These are phyloP conservation scores for Ophiostoma montium DNA, from an alignment of 2,329 filamentous ascomycete genomes.

Conservation along the genomic window DNA sequence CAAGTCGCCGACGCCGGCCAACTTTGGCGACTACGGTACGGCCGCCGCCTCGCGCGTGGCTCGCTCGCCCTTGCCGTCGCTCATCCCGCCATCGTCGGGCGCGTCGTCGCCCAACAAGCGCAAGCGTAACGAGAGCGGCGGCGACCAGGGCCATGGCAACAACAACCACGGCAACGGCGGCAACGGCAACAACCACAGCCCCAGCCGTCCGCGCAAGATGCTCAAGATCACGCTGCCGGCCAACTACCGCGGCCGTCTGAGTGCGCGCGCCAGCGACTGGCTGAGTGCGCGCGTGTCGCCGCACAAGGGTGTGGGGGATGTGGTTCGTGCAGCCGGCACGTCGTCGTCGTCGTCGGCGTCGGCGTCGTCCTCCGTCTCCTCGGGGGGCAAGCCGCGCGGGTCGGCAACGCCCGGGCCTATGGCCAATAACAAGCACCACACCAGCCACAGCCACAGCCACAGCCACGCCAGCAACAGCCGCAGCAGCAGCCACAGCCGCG, in stretches of 20 bases:
- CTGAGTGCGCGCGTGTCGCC: conserved; percentile 7
- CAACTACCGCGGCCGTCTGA: conserved; percentile 10
- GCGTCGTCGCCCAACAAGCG: conserved; percentile 4
- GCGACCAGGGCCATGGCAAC: background rate
- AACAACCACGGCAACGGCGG: background rate
- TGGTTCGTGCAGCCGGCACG: conserved; percentile 7
- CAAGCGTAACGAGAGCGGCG: conserved; percentile 7
- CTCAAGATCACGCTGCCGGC: conserved; percentile 11
- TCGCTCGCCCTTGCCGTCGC: background rate
- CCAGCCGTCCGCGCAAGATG: conserved; percentile 17
- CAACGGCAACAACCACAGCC: background rate
- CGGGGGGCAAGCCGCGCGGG: background rate
- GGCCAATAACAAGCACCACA: background rate
- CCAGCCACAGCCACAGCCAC: background rate
- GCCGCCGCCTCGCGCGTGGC: background rate
- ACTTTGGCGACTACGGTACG: conserved; percentile 8
- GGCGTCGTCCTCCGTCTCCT: no score
- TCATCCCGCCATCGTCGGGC: background rate
- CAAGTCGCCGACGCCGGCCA: conserved; percentile 7
- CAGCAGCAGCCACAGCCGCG: background rate
- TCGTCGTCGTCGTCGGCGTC: background rate
- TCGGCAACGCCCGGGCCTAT: background rate
- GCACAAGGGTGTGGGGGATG: background rate
- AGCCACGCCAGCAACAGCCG: background rate
- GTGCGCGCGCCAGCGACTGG: conserved; percentile 9